phyloP scores from a whole-genome alignment of 805 yeast species.

The Tetrapisispora iriomotensis region DNA sequence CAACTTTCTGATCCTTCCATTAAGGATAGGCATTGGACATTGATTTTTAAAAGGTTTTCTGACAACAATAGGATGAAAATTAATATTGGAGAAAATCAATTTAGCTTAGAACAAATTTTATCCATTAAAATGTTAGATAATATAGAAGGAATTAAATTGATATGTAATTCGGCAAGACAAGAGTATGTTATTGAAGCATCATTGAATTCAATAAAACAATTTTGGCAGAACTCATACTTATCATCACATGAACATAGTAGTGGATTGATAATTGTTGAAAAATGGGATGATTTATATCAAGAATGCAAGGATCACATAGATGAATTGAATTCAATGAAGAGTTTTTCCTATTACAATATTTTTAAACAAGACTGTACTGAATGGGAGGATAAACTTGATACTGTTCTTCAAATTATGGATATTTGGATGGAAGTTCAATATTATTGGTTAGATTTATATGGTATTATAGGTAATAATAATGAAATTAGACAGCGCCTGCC shows the following conservation, averaged over 20 bases:
- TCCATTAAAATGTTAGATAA: slow-evolving; percentile 40
- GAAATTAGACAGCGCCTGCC: slow-evolving; percentile 61
- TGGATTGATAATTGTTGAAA: slow-evolving; percentile 46
- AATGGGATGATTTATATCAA: slow-evolving; percentile 58
- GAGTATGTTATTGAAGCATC: slow-evolving; percentile 59
- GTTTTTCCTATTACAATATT: slow-evolving; percentile 48
- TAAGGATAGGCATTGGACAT: slow-evolving; percentile 58
- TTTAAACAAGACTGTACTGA: slow-evolving; percentile 50
- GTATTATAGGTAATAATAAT: slow-evolving; percentile 53
- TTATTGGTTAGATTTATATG: slow-evolving; percentile 82
- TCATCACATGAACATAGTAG: slow-evolving; percentile 45
- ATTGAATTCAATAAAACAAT: slow-evolving; percentile 37
- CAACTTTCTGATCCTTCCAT: slow-evolving; percentile 49
- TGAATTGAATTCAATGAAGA: slow-evolving; percentile 57
- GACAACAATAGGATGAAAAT: slow-evolving; percentile 3
- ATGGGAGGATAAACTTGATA: slow-evolving; percentile 49
- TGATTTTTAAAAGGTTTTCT: slow-evolving; percentile 32
- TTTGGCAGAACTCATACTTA: slow-evolving; percentile 48
- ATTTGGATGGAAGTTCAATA: slow-evolving; percentile 77
- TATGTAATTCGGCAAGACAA: slow-evolving; percentile 57
- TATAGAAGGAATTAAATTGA: slow-evolving; percentile 36
- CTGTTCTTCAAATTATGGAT: slow-evolving; percentile 44
- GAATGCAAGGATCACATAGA: slow-evolving; percentile 51
- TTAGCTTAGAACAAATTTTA: slow-evolving; percentile 55
- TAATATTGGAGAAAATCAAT: slow-evolving; percentile 15